These are phyloP conservation scores for Hymenoscyphus occultus DNA, from an alignment of 2,329 filamentous ascomycete genomes.

Conservation along the genomic window DNA sequence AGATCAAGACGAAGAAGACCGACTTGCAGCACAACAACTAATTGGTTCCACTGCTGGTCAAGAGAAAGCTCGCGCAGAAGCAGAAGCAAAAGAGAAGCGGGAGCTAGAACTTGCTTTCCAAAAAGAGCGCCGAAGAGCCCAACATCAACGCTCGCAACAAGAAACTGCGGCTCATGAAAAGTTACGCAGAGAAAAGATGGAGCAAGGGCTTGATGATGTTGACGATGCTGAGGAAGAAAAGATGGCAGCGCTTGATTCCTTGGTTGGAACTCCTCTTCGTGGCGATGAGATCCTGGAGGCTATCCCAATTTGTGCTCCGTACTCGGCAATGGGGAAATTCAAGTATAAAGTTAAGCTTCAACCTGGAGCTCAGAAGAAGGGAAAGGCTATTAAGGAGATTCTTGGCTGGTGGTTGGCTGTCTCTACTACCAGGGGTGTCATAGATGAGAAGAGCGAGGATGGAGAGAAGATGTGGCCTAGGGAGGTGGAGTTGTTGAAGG, in stretches of 20 bases:
- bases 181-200: conserved; percentile 56
- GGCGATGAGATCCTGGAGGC: conserved; percentile 79
- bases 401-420: conserved; percentile 75
- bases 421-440: conserved; percentile 49
- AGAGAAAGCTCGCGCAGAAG: conserved; percentile 66
- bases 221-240: conserved; percentile 57
- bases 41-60: conserved; percentile 72
- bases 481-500: conserved; percentile 81
- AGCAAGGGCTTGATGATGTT: conserved; percentile 55
- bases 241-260: conserved; percentile 59
- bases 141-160: conserved; percentile 74
- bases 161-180: conserved; percentile 77
- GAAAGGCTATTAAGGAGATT: conserved; percentile 89
- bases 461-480: conserved; percentile 77
- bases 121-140: conserved; percentile 71
- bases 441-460: conserved; percentile 60
- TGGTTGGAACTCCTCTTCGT: conserved; percentile 73
- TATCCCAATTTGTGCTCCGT: conserved; percentile 63
- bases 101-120: conserved; percentile 71
- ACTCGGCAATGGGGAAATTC: conserved; percentile 61
- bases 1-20: conserved; percentile 92
- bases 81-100: conserved; percentile 61
- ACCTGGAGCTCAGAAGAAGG: conserved; percentile 86
- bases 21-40: conserved; percentile 76
- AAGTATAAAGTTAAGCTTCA: conserved; percentile 97